Evolutionary conservation across 176 grass and related monocot species (phyloP).

Genomic region (Triticum urartu): DNA sequence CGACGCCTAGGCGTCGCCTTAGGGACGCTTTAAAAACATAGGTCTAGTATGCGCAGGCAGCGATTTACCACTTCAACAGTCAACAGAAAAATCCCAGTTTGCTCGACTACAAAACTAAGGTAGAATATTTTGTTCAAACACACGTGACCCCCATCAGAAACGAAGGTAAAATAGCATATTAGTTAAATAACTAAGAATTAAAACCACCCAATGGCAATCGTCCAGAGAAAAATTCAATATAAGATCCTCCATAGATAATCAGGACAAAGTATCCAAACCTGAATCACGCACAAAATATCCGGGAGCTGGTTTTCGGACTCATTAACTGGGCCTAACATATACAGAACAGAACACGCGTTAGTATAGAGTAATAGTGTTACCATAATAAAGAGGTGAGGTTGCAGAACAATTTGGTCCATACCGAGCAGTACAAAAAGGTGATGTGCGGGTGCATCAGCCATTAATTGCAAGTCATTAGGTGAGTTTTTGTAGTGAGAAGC

Average conservation of each 20-base stretch:
- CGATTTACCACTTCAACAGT: background rate
- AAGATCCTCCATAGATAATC: background rate
- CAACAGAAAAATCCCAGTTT: background rate
- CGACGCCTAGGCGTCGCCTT: no score
- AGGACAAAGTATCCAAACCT: constrained; percentile 53
- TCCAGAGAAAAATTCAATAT: background rate
- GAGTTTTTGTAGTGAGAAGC: constrained; percentile 99
- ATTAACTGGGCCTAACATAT: constrained; percentile 70
- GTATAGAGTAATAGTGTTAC: background rate
- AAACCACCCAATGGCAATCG: background rate
- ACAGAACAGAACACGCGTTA: constrained; percentile 23
- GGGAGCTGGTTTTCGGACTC: constrained; percentile 89
- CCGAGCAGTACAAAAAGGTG: constrained; percentile 97
- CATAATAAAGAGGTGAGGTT: background rate
- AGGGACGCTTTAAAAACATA: no score
- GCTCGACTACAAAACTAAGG: background rate
- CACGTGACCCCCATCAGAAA: background rate
- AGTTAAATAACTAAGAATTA: constrained; percentile 1
- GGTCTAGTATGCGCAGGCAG: background rate
- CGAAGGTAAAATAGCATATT: background rate
- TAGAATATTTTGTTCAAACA: background rate
- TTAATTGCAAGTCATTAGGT: constrained; percentile 98
- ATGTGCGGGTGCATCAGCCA: constrained; percentile 97
- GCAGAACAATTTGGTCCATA: constrained; percentile 31
- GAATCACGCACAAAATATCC: constrained; percentile 95